Evolutionary conservation across 78 protist genomes (phyloP).

Genomic region (Tieghemostelium lacteum): DNA sequence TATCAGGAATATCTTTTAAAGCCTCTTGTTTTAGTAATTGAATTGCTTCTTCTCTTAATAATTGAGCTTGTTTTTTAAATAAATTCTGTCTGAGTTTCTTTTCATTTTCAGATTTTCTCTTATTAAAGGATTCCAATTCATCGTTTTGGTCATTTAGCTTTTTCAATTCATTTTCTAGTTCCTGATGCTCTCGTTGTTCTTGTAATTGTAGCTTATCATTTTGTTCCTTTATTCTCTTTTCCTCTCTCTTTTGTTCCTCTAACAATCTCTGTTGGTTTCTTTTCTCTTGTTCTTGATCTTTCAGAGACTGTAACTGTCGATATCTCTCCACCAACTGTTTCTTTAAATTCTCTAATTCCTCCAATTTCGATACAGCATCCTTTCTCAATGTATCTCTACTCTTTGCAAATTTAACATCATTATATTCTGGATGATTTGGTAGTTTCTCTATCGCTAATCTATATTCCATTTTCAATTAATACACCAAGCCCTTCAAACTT

Average conservation of each 20-base stretch:
- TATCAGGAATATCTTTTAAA: constrained; percentile 9
- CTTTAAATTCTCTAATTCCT: constrained; percentile 41
- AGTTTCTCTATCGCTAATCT: constrained; percentile 54
- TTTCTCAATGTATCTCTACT: constrained; percentile 16
- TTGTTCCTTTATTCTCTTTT: not conserved
- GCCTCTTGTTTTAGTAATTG: not conserved
- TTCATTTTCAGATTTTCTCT: constrained; percentile 9
- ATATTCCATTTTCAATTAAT: not conserved
- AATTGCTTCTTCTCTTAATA: constrained; percentile 13
- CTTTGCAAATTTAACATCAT: not conserved
- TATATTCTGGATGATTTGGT: constrained; percentile 63
- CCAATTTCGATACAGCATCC: constrained; percentile 11
- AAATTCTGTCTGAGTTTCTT: constrained; percentile 8
- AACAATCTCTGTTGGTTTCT: not conserved
- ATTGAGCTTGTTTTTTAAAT: constrained; percentile 28
- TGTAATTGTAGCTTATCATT: not conserved
- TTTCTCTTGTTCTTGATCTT: not conserved
- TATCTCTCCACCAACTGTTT: constrained; percentile 12
- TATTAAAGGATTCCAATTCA: constrained; percentile 13
- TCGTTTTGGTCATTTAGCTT: constrained; percentile 1
- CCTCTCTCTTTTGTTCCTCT: not conserved
- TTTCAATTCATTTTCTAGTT: constrained; percentile 10
- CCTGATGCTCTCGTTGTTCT: constrained; percentile 1
- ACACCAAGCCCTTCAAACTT: not conserved
- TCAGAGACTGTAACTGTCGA: not conserved